A percentile compares a stretch with the other conserved stretches of the same genome.
These are phyloP conservation scores for Dothiorella sarmentorum DNA, from an alignment of 2,329 filamentous ascomycete species.

Conservation along the genomic window DNA sequence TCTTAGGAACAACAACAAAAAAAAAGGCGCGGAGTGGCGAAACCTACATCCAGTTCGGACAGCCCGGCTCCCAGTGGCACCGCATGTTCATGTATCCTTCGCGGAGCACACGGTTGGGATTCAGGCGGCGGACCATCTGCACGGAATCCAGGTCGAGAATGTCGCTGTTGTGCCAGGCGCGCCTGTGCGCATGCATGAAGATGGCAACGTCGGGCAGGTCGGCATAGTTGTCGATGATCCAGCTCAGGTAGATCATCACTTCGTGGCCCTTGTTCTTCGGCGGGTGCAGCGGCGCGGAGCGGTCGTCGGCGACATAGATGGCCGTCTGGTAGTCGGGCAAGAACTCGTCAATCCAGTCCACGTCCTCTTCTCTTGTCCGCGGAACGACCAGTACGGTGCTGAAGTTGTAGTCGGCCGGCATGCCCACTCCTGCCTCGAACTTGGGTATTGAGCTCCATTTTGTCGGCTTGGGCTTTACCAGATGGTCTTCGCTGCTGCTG, in stretches of 20 bases:
- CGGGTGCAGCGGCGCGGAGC: constrained; percentile 45
- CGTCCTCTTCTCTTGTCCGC: constrained; percentile 50
- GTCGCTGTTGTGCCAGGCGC: constrained; percentile 58
- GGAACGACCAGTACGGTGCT: constrained; percentile 55
- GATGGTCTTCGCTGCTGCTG: constrained; percentile 22
- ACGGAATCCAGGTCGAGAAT: constrained; percentile 43
- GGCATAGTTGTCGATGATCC: constrained; percentile 61
- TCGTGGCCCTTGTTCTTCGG: constrained; percentile 61
- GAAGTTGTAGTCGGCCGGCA: constrained; percentile 48
- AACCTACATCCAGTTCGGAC: constrained; percentile 49
- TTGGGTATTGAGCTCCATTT: constrained; percentile 38
- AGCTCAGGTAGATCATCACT: constrained; percentile 60
- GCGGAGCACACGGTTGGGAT: constrained; percentile 44
- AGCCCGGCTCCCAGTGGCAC: constrained; percentile 54
- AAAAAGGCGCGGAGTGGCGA: too few species aligned
- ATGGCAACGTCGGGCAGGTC: constrained; percentile 56
- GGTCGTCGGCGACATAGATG: constrained; percentile 54
- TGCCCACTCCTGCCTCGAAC: constrained; percentile 31
- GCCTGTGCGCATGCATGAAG: constrained; percentile 60
- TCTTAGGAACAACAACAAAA: background rate
- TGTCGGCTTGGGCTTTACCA: constrained; percentile 15
- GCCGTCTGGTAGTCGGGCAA: constrained; percentile 47
- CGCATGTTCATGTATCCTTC: constrained; percentile 56
- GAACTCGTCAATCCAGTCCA: constrained; percentile 53
- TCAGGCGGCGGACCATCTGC: constrained; percentile 45